Evolutionary conservation across 495 filamentous ascomycete genomes (phyloP), one percentile per base, ranked within the genome.

Genomic region (Neurospora sp.): DNA sequence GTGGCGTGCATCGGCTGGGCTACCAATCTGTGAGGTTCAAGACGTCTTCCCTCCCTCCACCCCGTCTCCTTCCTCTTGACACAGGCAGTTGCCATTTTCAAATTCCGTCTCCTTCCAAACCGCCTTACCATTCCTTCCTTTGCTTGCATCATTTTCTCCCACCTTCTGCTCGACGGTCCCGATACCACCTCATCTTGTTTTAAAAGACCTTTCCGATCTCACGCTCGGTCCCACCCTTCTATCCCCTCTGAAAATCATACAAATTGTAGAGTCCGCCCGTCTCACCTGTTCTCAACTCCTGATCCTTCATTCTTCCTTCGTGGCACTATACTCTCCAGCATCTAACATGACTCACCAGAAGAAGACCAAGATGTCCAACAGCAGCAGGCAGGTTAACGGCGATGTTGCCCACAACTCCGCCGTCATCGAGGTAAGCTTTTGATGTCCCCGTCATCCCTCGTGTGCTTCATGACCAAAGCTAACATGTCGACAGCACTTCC

Each of bases 401-500:
- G 78, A 80, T 45, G 74, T 75, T 59, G 71, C 78, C 31, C 74
- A 76, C 53, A 65, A 65, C 53, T 80, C 73, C 14, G 75, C 69
- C 38, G 74, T 77, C 37, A 39, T 81, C 40, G 73, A 79, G 10
- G 79, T 81, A 76, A 8, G 78, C 71, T 27, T 5, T 27, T 14
- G 7, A 37, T 22, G 12, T 9, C 47, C 20, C 70, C 42, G 8
- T 41, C 22, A 18, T 27, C 47, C 22, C 40, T 1, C 2, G 20
- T n/a, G 37, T 20, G 39, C 37, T 18, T 22, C 14, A 68, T 39
- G 16, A n/a, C n/a, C 39, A 18, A n/a, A 40, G 18, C 74, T 76
- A 27, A 76, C 74, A 41, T 40, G 18, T 5, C 31, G 7, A 20
- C 78, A 96, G 91, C 95, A 98, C 79, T 87, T 98, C 74, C 86